Base-by-base conservation (phyloP, 2,329 filamentous ascomycete genomes). In the Arthrobotrys musiformis region DNA sequence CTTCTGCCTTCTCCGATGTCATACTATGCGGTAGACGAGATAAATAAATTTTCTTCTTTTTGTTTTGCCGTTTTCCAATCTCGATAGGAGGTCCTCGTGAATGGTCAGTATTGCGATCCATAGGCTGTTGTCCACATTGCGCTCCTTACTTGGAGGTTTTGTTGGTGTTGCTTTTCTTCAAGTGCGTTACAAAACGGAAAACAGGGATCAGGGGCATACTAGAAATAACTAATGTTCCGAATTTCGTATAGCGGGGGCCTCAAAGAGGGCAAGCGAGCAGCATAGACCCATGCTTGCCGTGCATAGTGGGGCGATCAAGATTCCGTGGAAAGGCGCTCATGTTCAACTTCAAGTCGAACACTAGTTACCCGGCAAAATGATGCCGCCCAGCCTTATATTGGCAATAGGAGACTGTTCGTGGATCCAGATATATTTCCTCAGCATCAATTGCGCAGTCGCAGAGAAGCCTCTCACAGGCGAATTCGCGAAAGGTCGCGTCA, bases 141-240 rank as follows among this genome's bases (percentile, higher is more conserved):
- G 22, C 17, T 26, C 37, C 9, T 58, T 40, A 19, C 54, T 40
- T 33, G 50, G 15, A 35, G 24, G 17, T 17, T 19, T 58, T n/a
- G 58, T 42, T 42, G 19, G 35, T 42, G 24, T 50, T 52, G 35
- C 60, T 50, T 54, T 61, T 35, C 48, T 40, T 9, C 22, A 15
- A n/a, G 19, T 64, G 63, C 72, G 72, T 46, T 58, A 48, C 46
- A 19, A 70, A 70, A 63, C 72, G 72, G 72, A 76, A 69, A 50
- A 46, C 46, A 61, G 28, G 66, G 54, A 54, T 48, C 44, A 37
- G 37, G 44, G 37, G n/a, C 35, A 46, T 28, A 54, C 46, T 46
- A 35, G 46, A 69, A 67, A 66, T 64, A 62, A 46, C 35, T 42
- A 50, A 68, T 35, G 28, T 70, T 63, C 72, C 72, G 72, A 70